A percentile compares a stretch with the other conserved stretches of the same genome.
phyloP scores from a whole-genome alignment of 129 eudicot species.

The Gnaphalium uliginosum region DNA sequence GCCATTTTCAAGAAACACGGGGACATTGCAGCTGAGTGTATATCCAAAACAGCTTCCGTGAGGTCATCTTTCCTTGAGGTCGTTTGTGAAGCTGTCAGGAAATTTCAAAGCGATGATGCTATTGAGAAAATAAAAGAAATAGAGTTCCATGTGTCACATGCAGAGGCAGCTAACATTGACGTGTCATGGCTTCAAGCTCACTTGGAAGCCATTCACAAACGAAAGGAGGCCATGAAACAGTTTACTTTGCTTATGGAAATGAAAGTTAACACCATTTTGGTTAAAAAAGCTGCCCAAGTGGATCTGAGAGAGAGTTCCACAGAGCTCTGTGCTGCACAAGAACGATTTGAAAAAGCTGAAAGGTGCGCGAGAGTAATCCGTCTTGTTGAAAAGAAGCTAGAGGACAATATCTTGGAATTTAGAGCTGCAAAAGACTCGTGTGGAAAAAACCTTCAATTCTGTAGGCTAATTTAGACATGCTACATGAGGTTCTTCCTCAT shows the following conservation, averaged over 20 bases:
- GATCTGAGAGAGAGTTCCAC: constrained; percentile 33
- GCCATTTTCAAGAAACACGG: constrained; percentile 42
- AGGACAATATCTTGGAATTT: constrained; percentile 19
- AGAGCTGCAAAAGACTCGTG: constrained; percentile 31
- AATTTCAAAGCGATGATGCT: constrained; percentile 21
- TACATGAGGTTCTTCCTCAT: background rate
- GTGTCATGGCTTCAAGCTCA: constrained; percentile 33
- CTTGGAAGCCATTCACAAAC: constrained; percentile 5
- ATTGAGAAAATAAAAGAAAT: constrained; percentile 19
- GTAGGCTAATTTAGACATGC: background rate
- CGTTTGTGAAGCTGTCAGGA: constrained; percentile 26
- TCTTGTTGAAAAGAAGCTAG: constrained; percentile 30
- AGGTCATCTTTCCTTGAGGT: constrained; percentile 33
- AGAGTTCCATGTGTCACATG: constrained; percentile 20
- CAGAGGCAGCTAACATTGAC: constrained; percentile 26
- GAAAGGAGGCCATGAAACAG: constrained; percentile 7
- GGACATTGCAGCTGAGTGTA: constrained; percentile 35
- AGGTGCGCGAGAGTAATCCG: constrained; percentile 32
- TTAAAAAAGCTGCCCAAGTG: constrained; percentile 28
- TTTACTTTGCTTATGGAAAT: constrained; percentile 9
- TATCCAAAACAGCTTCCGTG: constrained; percentile 24
- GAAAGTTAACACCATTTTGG: constrained; percentile 22
- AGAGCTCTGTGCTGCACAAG: constrained; percentile 33
- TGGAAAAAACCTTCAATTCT: constrained; percentile 13
- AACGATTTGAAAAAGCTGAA: constrained; percentile 30